Percentiles rank a stretch among this genome's conserved stretches.
Conservation (phyloP, 306 rosid genomes). For the Rosa chinensis region DNA sequence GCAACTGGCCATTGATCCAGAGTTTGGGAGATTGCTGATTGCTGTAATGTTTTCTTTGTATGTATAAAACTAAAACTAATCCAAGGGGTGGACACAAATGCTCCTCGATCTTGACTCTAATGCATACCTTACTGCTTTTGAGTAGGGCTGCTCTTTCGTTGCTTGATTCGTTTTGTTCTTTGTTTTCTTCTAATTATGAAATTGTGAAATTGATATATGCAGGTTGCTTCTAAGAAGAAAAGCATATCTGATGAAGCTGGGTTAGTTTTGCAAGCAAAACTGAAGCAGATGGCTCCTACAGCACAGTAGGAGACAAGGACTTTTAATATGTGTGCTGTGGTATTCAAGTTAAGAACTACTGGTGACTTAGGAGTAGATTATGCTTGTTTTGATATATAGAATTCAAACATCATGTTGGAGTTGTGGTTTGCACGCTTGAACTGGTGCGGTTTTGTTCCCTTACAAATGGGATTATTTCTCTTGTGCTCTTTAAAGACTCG, state of each 20-base stretch:
- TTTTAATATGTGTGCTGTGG: neutral
- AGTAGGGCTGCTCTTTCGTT: neutral
- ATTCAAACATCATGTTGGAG: neutral
- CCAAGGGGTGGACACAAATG: neutral
- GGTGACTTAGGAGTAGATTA: neutral
- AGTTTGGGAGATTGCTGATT: neutral
- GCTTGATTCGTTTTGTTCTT: neutral
- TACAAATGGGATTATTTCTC: neutral
- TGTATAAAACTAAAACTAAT: neutral
- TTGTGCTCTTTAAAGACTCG: neutral
- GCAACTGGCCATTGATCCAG: neutral
- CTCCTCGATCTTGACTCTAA: neutral
- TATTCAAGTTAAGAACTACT: neutral
- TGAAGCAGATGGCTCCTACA: conserved; percentile 68
- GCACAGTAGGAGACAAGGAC: conserved; percentile 25
- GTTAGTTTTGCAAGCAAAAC: conserved; percentile 62
- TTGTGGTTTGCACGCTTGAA: neutral
- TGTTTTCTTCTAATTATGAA: neutral
- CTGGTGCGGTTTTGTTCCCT: neutral
- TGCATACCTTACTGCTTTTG: neutral
- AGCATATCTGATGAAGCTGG: conserved; percentile 69
- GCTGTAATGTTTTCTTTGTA: no score
- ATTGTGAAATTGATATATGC: conserved; percentile 29
- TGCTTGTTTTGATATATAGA: neutral
- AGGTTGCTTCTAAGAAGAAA: conserved; percentile 90